These are phyloP conservation scores for Glonium stellatum DNA, from an alignment of 495 filamentous ascomycete genomes.

Conservation along the genomic window DNA sequence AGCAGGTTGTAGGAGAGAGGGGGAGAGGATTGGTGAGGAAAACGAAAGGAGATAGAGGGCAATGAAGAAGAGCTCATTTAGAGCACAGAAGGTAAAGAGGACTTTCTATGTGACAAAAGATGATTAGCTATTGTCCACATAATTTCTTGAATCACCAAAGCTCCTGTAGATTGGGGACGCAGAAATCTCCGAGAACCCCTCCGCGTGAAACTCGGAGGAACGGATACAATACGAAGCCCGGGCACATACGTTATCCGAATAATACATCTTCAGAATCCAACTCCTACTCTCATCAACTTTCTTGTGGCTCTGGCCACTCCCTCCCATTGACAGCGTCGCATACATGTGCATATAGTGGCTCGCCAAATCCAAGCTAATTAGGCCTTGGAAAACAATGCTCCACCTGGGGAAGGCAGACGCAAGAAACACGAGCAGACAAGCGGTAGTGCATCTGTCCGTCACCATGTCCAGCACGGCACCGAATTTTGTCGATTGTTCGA, in stretches of 20 bases:
- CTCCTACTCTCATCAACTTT: conserved; percentile 72
- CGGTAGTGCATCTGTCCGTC: conserved; percentile 88
- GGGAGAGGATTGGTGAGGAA: conserved; percentile 76
- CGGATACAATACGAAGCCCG: conserved; percentile 6
- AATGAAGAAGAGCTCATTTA: conserved; percentile 96
- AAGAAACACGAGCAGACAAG: conserved; percentile 88
- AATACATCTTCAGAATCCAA: conserved; percentile 87
- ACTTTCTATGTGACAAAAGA: conserved; percentile 55
- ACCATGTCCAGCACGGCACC: conserved; percentile 98
- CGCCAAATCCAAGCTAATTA: conserved; percentile 86
- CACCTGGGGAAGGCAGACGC: conserved; percentile 87
- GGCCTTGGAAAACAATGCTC: conserved; percentile 83
- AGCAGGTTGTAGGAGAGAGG: conserved; percentile 58
- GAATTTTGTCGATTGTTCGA: conserved; percentile 85
- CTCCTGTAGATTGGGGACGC: background rate
- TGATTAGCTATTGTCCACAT: conserved; percentile 6
- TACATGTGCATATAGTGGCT: conserved; percentile 99
- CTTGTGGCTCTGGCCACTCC: conserved; percentile 77
- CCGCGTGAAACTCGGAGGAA: background rate
- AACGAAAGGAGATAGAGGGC: conserved; percentile 96
- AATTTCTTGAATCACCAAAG: background rate
- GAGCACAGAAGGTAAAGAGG: conserved; percentile 79
- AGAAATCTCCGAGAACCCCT: background rate
- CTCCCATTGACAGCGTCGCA: conserved; percentile 78
- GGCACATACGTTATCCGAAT: conserved; percentile 78